phyloP scores from a whole-genome alignment of 257 asterid species.

The Galeopsis tetrahit region DNA sequence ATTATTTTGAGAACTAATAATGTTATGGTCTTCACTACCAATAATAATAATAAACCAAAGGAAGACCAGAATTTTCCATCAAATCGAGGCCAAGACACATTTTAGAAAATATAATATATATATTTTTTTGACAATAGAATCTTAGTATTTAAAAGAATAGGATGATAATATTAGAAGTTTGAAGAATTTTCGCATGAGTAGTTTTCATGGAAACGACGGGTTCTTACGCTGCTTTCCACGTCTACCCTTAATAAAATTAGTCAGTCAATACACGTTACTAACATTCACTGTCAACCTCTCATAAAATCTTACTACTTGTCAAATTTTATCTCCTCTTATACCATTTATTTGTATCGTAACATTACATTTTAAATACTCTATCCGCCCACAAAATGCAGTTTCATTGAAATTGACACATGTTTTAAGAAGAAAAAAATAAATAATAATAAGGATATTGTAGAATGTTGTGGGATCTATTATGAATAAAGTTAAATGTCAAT shows the following conservation, averaged over 20 bases:
- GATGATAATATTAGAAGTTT: not conserved
- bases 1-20: not conserved
- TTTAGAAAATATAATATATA: not conserved
- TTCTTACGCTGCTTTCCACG: not conserved
- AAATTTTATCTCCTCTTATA: not conserved
- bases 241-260: slow-evolving; percentile 13
- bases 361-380: no score
- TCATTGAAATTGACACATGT: no score
- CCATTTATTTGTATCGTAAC: no score
- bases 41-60: not conserved
- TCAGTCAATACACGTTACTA: slow-evolving; percentile 9
- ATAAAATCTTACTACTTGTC: not conserved
- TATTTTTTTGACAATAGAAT: no score
- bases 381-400: no score
- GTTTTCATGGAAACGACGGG: slow-evolving; percentile 27
- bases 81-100: not conserved
- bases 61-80: not conserved
- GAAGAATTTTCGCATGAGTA: slow-evolving; percentile 15
- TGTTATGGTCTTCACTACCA: not conserved
- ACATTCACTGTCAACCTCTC: not conserved
- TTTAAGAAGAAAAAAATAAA: no score
- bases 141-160: not conserved
- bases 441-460: no score
- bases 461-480: no score
- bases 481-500: no score